Evolutionary conservation across 2,329 filamentous ascomycete genomes (phyloP), one percentile per base, ranked within the genome.

Genomic region (Penicillium thymicola): DNA sequence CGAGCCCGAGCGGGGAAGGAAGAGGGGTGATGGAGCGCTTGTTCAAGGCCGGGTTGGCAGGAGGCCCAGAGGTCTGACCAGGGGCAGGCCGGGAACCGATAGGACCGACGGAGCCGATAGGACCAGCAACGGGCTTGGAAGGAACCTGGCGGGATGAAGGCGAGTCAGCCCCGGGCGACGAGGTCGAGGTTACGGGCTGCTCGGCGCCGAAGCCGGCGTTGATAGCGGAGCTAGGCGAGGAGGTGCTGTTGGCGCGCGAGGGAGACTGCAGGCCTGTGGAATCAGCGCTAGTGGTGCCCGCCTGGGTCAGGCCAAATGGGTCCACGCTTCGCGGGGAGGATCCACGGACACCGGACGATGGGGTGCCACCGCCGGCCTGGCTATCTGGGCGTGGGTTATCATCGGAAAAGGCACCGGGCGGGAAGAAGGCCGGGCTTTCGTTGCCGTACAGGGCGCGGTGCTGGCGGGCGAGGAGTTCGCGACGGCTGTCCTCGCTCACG

Each of bases 401-500:
- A 59, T 92, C 88, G 48, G 86, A 81, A 68, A 88, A 88, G 63
- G 80, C 81, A 60, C 80, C 81, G 64, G 83, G 85, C 64, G 88
- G 86, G 70, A 88, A 85, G 72, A 90, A 88, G 50, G 83, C 77
- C 37, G 83, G 80, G 63, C 71, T 90, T 56, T 83, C 82, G 68
- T 85, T 90, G 72, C 92, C 91, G 76, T 97, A 99, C 65, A 99
- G 79, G 63, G 93, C 92, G 76, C 89, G 92, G 76, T 95, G 92
- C 79, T 97, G 94, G 71, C 93, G 92, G 67, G 92, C 90, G 76
- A 97, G 96, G 75, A 97, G 83, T 68, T 97, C 93, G 68, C 93
- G 91, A 68, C 93, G 93, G 71, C 96, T 92, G 69, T 97, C 92
- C 79, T 97, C 94, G 72, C 89, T 95, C 89, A 96, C 89, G 67